These are phyloP conservation scores for Barbarea vulgaris DNA, from an alignment of 345 rosid genomes.

Conservation along the genomic window DNA sequence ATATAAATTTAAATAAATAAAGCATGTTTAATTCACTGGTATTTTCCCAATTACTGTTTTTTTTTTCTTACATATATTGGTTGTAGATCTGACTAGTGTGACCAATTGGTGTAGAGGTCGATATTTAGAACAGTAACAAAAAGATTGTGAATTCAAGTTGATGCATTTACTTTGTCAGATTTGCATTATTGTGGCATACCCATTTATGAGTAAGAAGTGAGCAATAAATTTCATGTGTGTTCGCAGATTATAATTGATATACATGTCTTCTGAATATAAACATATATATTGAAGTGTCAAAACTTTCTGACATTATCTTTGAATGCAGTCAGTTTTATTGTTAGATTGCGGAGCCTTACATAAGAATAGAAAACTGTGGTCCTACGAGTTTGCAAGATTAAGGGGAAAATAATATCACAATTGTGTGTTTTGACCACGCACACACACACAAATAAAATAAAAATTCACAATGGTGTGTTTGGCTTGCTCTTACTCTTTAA, in stretches of 20 bases:
- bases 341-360: constrained; percentile 19
- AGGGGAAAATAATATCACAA: constrained; percentile 3
- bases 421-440: no score
- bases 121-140: constrained; percentile 17
- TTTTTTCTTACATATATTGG: not conserved
- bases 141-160: constrained; percentile 15
- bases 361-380: constrained; percentile 30
- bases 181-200: constrained; percentile 30
- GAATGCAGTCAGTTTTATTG: constrained; percentile 29
- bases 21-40: not conserved
- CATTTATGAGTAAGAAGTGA: constrained; percentile 19
- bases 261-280: constrained; percentile 19
- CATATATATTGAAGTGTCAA: constrained; percentile 8
- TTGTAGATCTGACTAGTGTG: constrained; percentile 15
- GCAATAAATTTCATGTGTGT: constrained; percentile 40
- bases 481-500: constrained; percentile 19
- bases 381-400: constrained; percentile 15
- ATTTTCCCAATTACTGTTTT: not conserved
- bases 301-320: constrained; percentile 37
- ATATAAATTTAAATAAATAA: constrained; percentile 11
- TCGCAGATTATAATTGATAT: constrained; percentile 7
- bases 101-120: constrained; percentile 21
- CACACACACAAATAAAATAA: no score
- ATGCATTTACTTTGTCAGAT: constrained; percentile 35
- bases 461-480: not conserved